These are phyloP conservation scores for Aspergillus novofumigatus DNA, from an alignment of 2,329 filamentous ascomycete genomes.

Conservation along the genomic window DNA sequence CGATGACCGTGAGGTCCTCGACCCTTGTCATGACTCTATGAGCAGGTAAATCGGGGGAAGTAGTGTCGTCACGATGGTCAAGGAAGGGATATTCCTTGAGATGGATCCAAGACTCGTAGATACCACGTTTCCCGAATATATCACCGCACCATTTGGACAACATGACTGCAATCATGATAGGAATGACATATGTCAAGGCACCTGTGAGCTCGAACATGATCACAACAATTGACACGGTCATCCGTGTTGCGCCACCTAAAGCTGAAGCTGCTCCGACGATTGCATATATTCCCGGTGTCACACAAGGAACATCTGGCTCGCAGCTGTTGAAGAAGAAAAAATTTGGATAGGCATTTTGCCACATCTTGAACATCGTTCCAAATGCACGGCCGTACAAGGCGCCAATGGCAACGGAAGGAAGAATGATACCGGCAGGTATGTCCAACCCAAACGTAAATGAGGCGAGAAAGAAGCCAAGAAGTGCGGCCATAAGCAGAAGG, in stretches of 20 bases:
- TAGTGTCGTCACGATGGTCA: conserved; percentile 77
- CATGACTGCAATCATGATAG: conserved; percentile 99
- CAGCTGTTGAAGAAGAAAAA: conserved; percentile 76
- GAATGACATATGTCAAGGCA: conserved; percentile 90
- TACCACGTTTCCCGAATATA: conserved; percentile 84
- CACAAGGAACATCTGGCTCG: conserved; percentile 78
- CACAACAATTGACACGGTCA: conserved; percentile 97
- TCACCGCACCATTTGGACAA: conserved; percentile 97
- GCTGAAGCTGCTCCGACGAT: conserved; percentile 93
- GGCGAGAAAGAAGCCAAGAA: conserved; percentile 80
- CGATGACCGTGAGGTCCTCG: conserved; percentile 84
- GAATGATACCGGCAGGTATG: conserved; percentile 90
- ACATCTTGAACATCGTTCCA: conserved; percentile 83
- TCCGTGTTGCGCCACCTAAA: conserved; percentile 87
- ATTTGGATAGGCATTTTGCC: conserved; percentile 72
- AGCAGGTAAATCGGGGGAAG: conserved; percentile 79
- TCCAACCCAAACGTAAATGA: conserved; percentile 89
- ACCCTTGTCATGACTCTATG: conserved; percentile 86
- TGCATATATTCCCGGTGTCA: conserved; percentile 92
- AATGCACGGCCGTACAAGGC: conserved; percentile 85
- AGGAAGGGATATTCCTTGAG: conserved; percentile 94
- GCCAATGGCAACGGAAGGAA: conserved; percentile 94
- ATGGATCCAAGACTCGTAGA: conserved; percentile 97
- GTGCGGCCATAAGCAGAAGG: conserved; percentile 73
- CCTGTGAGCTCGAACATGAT: conserved; percentile 99